Base-by-base conservation (phyloP, 2,329 filamentous ascomycete genomes). In the Colletotrichum gigasporum region DNA sequence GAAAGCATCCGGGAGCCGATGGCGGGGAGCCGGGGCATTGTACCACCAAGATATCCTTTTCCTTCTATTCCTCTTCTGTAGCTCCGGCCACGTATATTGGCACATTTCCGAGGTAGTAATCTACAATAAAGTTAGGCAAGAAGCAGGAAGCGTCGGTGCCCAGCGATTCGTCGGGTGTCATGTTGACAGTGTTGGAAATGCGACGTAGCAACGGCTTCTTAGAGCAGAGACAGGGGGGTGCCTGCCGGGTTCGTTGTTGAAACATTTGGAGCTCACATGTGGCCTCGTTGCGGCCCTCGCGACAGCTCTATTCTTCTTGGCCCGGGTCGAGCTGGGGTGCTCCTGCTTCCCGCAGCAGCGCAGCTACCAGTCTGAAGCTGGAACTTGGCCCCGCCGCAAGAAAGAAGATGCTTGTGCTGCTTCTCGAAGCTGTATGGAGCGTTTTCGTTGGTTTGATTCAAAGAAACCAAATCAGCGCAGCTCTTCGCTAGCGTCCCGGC, bases 21-120 rank as follows among this genome's bases (percentile, higher is more conserved):
- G 62, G 62, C 50, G 35, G 48, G 62, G 48, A 65, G 62, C 56
- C 48, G 62, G 63, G 58, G 63, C 63, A 63, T 65, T 65, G 63
- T 65, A 65, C 42, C 53, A 65, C 63, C 52, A 65, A 63, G 63
- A 65, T 65, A 65, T 65, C 63, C 63, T 56, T 62, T 65, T 65
- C 63, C 52, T 65, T 65, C 63, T 57, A 45, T 63, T 63, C 37
- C 58, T 65, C 47, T 65, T 57, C 63, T 52, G 28, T 51, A 50
- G 63, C 63, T 65, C 57, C 62, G 42, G 62, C 48, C 62, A 65
- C 50, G 48, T 61, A 55, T 30, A 42, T 44, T 65, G 62, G 56
- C 62, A 44, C 14, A 50, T 55, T 54, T 50, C 24, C 18, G 62
- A 62, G 42, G 57, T 42, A 60, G 56, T 65, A 65, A 65, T 65